phyloP scores from a whole-genome alignment of 2,329 filamentous ascomycete genomes.

The Coleophoma crateriformis region DNA sequence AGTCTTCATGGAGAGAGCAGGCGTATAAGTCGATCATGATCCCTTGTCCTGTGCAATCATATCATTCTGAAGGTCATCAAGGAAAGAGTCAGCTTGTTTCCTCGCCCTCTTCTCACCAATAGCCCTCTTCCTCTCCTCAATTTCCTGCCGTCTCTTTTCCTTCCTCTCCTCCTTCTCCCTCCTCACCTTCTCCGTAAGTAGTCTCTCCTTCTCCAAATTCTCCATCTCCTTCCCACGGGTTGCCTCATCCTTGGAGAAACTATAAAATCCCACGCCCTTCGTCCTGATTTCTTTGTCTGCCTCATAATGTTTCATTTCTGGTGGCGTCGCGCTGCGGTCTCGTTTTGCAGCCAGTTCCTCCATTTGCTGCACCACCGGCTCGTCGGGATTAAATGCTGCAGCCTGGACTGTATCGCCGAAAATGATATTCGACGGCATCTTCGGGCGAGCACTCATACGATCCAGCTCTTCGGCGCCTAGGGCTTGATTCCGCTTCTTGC shows the following conservation, averaged over 20 bases:
- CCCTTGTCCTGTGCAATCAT: slow-evolving; percentile 7
- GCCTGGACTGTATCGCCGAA: slow-evolving; percentile 81
- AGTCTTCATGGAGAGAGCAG: too few species aligned
- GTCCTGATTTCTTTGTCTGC: slow-evolving; percentile 76
- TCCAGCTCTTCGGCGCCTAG: slow-evolving; percentile 57
- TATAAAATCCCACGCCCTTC: slow-evolving; percentile 88
- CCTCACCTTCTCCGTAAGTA: slow-evolving; percentile 52
- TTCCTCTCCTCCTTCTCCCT: slow-evolving; percentile 49
- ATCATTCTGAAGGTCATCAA: slow-evolving; percentile 49
- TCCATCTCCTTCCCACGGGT: slow-evolving; percentile 67
- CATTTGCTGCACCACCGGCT: slow-evolving; percentile 62
- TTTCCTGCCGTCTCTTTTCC: slow-evolving; percentile 52
- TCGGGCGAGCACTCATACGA: slow-evolving; percentile 62
- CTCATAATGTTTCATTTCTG: slow-evolving; percentile 79
- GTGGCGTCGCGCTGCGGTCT: slow-evolving; percentile 76
- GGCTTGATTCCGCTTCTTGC: slow-evolving; percentile 44
- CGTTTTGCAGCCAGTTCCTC: slow-evolving; percentile 70
- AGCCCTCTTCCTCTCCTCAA: slow-evolving; percentile 49
- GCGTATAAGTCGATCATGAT: too few species aligned
- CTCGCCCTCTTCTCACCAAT: slow-evolving; percentile 48
- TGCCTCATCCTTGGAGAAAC: slow-evolving; percentile 74
- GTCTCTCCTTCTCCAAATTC: slow-evolving; percentile 59
- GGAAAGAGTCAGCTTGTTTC: slow-evolving; percentile 67
- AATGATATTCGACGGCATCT: slow-evolving; percentile 66
- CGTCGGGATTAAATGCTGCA: slow-evolving; percentile 75